Evolutionary conservation across 1,284 basidiomycete genomes (phyloP).

Genomic region (Coniferiporia sulphurascens): DNA sequence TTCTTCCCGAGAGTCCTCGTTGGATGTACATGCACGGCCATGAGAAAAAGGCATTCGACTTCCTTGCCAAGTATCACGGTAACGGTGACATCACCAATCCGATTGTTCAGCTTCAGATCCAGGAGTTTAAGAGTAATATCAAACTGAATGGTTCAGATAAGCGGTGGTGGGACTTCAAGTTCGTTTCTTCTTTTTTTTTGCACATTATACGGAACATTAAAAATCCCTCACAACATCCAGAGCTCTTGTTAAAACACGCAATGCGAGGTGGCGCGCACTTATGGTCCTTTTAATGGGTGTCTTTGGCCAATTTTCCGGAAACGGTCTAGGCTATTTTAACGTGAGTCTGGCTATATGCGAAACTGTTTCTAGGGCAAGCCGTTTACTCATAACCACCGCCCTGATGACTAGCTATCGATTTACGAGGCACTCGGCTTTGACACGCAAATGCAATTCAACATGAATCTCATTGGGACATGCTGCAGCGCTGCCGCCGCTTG

Average conservation of each 20-base stretch:
- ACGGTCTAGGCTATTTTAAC: slow-evolving; percentile 18
- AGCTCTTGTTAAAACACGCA: slow-evolving; percentile 19
- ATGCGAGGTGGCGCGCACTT: slow-evolving; percentile 24
- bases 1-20: slow-evolving; percentile 21
- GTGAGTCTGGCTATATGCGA: not conserved
- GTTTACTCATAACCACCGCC: not conserved
- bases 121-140: slow-evolving; percentile 42
- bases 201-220: slow-evolving; percentile 18
- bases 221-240: not conserved
- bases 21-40: slow-evolving; percentile 28
- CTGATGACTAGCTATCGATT: slow-evolving; percentile 22
- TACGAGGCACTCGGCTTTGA: slow-evolving; percentile 16
- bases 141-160: slow-evolving; percentile 40
- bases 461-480: slow-evolving; percentile 30
- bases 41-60: slow-evolving; percentile 24
- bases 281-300: slow-evolving; percentile 28
- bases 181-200: not conserved
- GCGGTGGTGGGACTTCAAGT: slow-evolving; percentile 39
- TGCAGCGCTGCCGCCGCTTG: slow-evolving; percentile 11
- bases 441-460: slow-evolving; percentile 31
- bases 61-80: slow-evolving; percentile 27
- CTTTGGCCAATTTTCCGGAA: slow-evolving; percentile 23
- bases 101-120: slow-evolving; percentile 34
- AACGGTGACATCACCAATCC: slow-evolving; percentile 24
- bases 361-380: not conserved